A percentile compares a stretch with the other conserved stretches of the same genome.
Conservation (phyloP, 1,284 basidiomycete species). For the Blastosporella zonata region DNA sequence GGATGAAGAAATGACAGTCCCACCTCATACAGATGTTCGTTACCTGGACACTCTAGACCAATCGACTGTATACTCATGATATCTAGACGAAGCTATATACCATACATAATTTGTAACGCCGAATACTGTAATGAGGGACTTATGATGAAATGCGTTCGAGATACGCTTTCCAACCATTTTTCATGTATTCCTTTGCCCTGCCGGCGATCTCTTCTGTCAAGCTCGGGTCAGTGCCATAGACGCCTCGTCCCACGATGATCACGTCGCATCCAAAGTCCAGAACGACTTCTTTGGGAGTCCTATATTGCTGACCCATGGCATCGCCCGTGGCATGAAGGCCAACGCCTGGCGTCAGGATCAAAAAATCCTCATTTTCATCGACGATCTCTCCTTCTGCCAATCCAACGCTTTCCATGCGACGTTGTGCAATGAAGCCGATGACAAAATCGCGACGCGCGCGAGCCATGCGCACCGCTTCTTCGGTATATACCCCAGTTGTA, state of each 20-base stretch:
- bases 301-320: conserved; percentile 93
- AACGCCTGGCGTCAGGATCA: conserved; percentile 93
- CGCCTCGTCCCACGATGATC: conserved; percentile 96
- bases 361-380: conserved; percentile 65
- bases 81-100: not conserved
- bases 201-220: conserved; percentile 54
- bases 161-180: conserved; percentile 93
- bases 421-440: conserved; percentile 93
- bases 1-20: conserved; percentile 39
- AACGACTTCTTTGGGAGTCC: conserved; percentile 87
- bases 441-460: conserved; percentile 81
- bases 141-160: conserved; percentile 37
- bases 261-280: conserved; percentile 89
- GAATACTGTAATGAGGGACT: not conserved
- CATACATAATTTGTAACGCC: not conserved
- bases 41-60: conserved; percentile 9
- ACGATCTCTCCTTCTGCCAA: conserved; percentile 31
- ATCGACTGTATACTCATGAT: not conserved
- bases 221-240: conserved; percentile 73
- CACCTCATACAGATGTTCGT: conserved; percentile 21
- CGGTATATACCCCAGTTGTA: conserved; percentile 83
- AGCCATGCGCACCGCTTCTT: conserved; percentile 86
- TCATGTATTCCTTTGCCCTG: conserved; percentile 82
- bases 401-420: conserved; percentile 72
- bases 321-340: conserved; percentile 84